Evolutionary conservation across 768 basidiomycete species (phyloP), one percentile per base, ranked within the genome.

Genomic region (Dictyophora rubrovolvata): DNA sequence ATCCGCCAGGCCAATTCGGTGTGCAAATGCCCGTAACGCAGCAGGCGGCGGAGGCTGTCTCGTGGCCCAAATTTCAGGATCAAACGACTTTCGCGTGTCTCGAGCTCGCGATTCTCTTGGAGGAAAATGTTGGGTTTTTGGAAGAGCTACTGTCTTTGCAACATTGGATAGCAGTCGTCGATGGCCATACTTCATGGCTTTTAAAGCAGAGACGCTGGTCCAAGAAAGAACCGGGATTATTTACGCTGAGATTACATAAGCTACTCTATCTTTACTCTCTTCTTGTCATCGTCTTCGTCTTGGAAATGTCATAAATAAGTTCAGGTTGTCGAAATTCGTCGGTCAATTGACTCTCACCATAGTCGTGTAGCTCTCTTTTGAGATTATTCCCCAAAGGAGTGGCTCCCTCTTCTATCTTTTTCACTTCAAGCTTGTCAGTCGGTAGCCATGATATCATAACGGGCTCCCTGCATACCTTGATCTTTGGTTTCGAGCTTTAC

Each of bases 11-110:
- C 89, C 87, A 67, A 88, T 79, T 63, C 90, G 79, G 64, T 91
- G 84, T 1, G 85, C 77, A 63, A 93, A 86, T 1, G 90, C 87
- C 50, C 80, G 73, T 64, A 93, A 77, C 5, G 89, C 83, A 6
- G 87, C 79, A 0, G 80, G 74, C 0, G 87, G 85, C 1, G 87
- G 82, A 0, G 87, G 85, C 66, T 89, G 88, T 22, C 86, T 69
- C 5, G 79, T 68, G 10, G 83, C 83, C 88, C 87, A 91, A 62
- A 75, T 70, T 61, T 85, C 80, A 35, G 84, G 76, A 61, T 83
- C 78, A 71, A 89, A 87, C 10, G 47, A 21, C 14, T 51, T 51
- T 51, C 50, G 21, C 5, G 48, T 35, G 17, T 48, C 35, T 34
- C 55, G 17, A 17, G 20, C 33, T 58, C 37, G 48, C 18, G 56